phyloP scores from a whole-genome alignment of 106 monocot species.

The Phalaenopsis aphrodite region DNA sequence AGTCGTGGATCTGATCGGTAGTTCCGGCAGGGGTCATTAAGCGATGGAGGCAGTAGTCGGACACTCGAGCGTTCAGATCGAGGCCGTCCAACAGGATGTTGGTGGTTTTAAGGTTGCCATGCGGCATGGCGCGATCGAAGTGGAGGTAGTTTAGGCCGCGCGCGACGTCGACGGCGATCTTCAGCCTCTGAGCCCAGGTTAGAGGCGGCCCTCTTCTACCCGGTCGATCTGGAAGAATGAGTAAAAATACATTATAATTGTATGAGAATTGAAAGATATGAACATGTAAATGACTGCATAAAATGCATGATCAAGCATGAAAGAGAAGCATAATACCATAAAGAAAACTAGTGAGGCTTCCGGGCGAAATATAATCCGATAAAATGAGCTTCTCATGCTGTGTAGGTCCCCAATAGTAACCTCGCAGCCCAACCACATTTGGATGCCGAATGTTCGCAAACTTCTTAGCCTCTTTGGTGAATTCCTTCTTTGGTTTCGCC shows the following conservation, averaged over 20 bases:
- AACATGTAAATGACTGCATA: too few relatives aligned
- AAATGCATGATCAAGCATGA: neutral
- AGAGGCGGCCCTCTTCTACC: constrained; percentile 78
- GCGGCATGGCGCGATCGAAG: constrained; percentile 78
- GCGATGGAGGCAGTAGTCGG: constrained; percentile 94
- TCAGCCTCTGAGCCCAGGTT: constrained; percentile 87
- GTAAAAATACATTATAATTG: too few relatives aligned
- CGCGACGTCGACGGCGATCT: constrained; percentile 80
- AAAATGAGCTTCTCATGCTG: constrained; percentile 91
- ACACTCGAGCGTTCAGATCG: constrained; percentile 82
- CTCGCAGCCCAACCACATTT: constrained; percentile 81
- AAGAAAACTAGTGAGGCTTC: constrained; percentile 91
- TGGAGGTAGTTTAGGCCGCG: constrained; percentile 98
- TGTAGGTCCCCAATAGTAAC: constrained; percentile 96
- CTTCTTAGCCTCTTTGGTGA: constrained; percentile 83
- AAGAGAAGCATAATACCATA: constrained; percentile 49
- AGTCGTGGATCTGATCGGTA: constrained; percentile 62
- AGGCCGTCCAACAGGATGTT: constrained; percentile 84
- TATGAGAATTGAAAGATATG: too few relatives aligned
- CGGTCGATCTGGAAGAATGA: constrained; percentile 56
- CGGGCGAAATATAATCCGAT: constrained; percentile 81
- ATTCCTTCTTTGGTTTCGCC: constrained; percentile 92
- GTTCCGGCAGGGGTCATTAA: constrained; percentile 90
- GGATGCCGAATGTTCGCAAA: constrained; percentile 95
- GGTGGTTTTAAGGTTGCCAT: constrained; percentile 91